phyloP scores from a whole-genome alignment of 345 rosid species.

The Cardiospermum halicacabum region DNA sequence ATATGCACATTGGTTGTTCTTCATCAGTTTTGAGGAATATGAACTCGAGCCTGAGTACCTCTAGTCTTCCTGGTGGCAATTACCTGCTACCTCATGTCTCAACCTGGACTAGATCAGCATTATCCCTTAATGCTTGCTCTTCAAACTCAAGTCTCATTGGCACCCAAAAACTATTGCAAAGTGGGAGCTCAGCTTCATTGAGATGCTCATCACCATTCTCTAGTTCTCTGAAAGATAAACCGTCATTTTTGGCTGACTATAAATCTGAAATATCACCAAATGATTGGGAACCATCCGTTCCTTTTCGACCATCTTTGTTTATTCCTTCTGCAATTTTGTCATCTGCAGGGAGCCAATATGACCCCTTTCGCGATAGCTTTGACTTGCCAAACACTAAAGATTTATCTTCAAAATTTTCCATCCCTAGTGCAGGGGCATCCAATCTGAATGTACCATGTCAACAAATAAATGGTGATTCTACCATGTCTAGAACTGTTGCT shows the following conservation, averaged over 20 bases:
- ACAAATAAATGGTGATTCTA: slow-evolving; percentile 29
- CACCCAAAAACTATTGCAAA: slow-evolving; percentile 30
- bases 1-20: slow-evolving; percentile 2
- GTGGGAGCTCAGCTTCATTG: slow-evolving; percentile 32
- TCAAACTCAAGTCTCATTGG: slow-evolving; percentile 28
- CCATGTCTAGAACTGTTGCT: slow-evolving; percentile 15
- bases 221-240: slow-evolving; percentile 33
- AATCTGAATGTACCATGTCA: slow-evolving; percentile 26
- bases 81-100: slow-evolving; percentile 22
- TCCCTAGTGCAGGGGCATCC: slow-evolving; percentile 32
- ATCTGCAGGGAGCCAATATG: slow-evolving; percentile 49
- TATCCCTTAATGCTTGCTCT: slow-evolving; percentile 31
- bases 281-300: slow-evolving; percentile 90
- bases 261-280: slow-evolving; percentile 40
- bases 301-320: slow-evolving; percentile 68
- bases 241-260: slow-evolving; percentile 19
- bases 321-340: slow-evolving; percentile 41
- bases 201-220: slow-evolving; percentile 35
- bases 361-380: slow-evolving; percentile 57
- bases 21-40: not conserved
- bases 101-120: slow-evolving; percentile 31
- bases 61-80: slow-evolving; percentile 12
- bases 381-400: slow-evolving; percentile 37
- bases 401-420: slow-evolving; percentile 28
- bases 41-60: slow-evolving; percentile 16